Conservation (phyloP, 768 basidiomycete species). For the Antrodiella citrinella region DNA sequence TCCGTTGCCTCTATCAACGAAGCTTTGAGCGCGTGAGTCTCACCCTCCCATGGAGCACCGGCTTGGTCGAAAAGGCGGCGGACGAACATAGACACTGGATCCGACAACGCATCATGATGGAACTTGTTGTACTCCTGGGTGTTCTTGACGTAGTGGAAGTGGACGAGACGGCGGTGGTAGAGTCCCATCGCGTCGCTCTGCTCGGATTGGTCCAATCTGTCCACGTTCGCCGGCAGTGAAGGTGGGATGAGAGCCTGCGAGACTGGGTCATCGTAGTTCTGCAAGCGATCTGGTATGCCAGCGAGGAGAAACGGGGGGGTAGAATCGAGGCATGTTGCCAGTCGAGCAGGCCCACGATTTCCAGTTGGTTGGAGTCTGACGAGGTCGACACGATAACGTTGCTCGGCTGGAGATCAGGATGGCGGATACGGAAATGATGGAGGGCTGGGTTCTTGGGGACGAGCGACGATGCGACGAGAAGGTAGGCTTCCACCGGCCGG, state of each 20-base stretch:
- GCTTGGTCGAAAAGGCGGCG: constrained; percentile 16
- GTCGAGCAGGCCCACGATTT: constrained; percentile 18
- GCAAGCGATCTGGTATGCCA: constrained; percentile 15
- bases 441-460: constrained; percentile 32
- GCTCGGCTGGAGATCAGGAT: constrained; percentile 32
- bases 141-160: constrained; percentile 18
- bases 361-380: constrained; percentile 12
- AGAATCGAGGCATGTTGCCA: constrained; percentile 21
- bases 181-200: constrained; percentile 11
- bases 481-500: constrained; percentile 46
- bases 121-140: constrained; percentile 15
- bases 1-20: constrained; percentile 16
- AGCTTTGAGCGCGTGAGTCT: constrained; percentile 17
- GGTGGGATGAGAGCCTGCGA: constrained; percentile 15
- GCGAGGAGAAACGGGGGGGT: constrained; percentile 17
- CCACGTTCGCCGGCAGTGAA: constrained; percentile 13
- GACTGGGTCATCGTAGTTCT: constrained; percentile 17
- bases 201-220: constrained; percentile 13
- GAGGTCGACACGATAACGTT: constrained; percentile 21
- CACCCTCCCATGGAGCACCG: constrained; percentile 18
- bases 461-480: constrained; percentile 38
- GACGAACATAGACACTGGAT: constrained; percentile 10
- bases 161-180: constrained; percentile 18
- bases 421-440: constrained; percentile 38
- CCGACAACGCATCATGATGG: constrained; percentile 14